A percentile compares a stretch with the other conserved stretches of the same genome.
phyloP scores from a whole-genome alignment of 192 early-diverging fungal species.

The Coemansia sp. region DNA sequence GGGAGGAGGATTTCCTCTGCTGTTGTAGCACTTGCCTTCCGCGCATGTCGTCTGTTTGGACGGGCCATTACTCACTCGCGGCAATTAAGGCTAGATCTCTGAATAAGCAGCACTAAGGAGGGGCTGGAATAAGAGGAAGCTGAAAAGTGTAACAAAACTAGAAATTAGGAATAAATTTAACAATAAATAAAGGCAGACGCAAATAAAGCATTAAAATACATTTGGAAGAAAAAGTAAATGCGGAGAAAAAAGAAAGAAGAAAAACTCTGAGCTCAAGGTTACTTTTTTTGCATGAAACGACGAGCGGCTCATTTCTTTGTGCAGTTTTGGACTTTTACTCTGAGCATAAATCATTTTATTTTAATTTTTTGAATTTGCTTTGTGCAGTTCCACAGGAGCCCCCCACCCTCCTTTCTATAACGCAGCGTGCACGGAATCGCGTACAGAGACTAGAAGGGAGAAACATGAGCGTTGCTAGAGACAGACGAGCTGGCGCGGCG shows the following conservation, averaged over 20 bases:
- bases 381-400: background rate
- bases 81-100: background rate
- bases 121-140: background rate
- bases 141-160: background rate
- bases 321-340: background rate
- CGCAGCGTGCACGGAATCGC: background rate
- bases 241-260: background rate
- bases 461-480: background rate
- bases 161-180: conserved; percentile 3
- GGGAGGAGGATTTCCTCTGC: conserved; percentile 54
- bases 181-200: background rate
- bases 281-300: too few relatives aligned
- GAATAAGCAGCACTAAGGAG: background rate
- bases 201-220: background rate
- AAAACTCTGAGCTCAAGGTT: too few relatives aligned
- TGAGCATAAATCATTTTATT: background rate
- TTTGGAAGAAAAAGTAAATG: background rate
- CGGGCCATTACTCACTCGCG: conserved; percentile 27
- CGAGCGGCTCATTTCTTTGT: background rate
- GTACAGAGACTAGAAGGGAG: background rate
- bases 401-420: background rate
- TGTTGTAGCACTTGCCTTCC: conserved; percentile 53
- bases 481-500: background rate
- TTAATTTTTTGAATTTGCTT: background rate
- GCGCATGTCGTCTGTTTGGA: conserved; percentile 42